Evolutionary conservation across 2,329 filamentous ascomycete genomes (phyloP).

Genomic region (Pezizomycotina sp.): DNA sequence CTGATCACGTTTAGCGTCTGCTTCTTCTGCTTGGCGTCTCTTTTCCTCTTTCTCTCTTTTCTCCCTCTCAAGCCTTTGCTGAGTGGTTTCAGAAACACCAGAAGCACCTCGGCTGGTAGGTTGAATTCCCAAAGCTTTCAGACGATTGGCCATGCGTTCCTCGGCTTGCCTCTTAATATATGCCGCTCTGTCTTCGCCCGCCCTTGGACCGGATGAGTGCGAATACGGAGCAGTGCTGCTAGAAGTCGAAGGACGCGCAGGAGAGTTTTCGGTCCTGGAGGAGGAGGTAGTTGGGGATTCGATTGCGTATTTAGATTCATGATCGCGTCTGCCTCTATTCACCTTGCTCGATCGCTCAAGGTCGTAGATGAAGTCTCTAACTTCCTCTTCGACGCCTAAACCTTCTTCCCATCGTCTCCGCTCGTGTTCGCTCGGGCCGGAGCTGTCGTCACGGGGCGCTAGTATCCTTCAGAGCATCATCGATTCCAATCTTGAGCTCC

Average conservation of each 20-base stretch:
- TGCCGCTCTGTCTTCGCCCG: conserved; percentile 80
- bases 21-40: conserved; percentile 76
- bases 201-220: conserved; percentile 63
- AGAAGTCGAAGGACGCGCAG: conserved; percentile 34
- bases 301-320: conserved; percentile 29
- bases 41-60: conserved; percentile 74
- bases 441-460: conserved; percentile 37
- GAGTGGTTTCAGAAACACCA: conserved; percentile 62
- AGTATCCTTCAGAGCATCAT: conserved; percentile 68
- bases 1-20: conserved; percentile 73
- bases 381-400: conserved; percentile 86
- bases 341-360: conserved; percentile 72
- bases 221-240: conserved; percentile 41
- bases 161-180: conserved; percentile 97
- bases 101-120: conserved; percentile 33
- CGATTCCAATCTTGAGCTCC: conserved; percentile 69
- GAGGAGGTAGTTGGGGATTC: conserved; percentile 37
- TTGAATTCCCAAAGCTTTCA: conserved; percentile 84
- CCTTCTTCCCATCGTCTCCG: conserved; percentile 88
- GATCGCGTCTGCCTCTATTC: conserved; percentile 39
- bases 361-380: conserved; percentile 96
- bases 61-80: conserved; percentile 78
- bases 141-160: conserved; percentile 86
- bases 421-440: conserved; percentile 35
- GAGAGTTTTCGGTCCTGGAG: conserved; percentile 29